phyloP scores from a whole-genome alignment of 495 filamentous ascomycete species.

The Cercophora samala region DNA sequence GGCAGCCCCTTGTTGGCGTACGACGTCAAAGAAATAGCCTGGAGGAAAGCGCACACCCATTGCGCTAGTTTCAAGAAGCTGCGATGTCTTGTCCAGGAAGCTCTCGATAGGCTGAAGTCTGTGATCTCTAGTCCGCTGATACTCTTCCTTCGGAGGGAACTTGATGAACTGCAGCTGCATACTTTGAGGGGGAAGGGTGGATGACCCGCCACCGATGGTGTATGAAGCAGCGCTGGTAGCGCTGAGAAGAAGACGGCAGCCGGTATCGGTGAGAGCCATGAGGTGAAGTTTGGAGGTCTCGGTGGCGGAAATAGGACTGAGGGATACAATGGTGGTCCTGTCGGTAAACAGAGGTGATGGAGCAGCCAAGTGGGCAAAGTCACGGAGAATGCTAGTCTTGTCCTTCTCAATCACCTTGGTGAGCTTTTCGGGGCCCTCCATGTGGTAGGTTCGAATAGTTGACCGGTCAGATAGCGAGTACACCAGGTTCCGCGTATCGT shows the following conservation, averaged over 20 bases:
- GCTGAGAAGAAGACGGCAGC: conserved; percentile 87
- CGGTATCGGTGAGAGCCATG: conserved; percentile 84
- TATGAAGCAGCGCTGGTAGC: conserved; percentile 76
- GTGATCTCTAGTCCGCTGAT: conserved; percentile 9
- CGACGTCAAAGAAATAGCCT: conserved; percentile 85
- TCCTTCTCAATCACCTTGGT: conserved; percentile 56
- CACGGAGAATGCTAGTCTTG: conserved; percentile 50
- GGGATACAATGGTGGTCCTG: conserved; percentile 68
- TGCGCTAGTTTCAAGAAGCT: conserved; percentile 51
- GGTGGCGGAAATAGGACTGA: conserved; percentile 74
- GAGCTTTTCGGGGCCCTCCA: conserved; percentile 54
- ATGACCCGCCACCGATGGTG: conserved; percentile 53
- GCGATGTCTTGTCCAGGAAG: conserved; percentile 42
- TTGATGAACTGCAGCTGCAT: conserved; percentile 97
- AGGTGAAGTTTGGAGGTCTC: conserved; percentile 84
- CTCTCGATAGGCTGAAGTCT: conserved; percentile 24
- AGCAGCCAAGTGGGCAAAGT: conserved; percentile 76
- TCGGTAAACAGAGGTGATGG: conserved; percentile 62
- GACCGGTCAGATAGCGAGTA: conserved; percentile 86
- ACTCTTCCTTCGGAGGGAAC: conserved; percentile 64
- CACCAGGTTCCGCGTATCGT: conserved; percentile 81
- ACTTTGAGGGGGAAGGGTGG: conserved; percentile 71
- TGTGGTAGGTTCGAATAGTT: conserved; percentile 81
- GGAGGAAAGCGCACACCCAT: conserved; percentile 71
- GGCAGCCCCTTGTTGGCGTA: conserved; percentile 46